Conservation (phyloP, 2,329 filamentous ascomycete genomes). For the Metarhizium rileyi region DNA sequence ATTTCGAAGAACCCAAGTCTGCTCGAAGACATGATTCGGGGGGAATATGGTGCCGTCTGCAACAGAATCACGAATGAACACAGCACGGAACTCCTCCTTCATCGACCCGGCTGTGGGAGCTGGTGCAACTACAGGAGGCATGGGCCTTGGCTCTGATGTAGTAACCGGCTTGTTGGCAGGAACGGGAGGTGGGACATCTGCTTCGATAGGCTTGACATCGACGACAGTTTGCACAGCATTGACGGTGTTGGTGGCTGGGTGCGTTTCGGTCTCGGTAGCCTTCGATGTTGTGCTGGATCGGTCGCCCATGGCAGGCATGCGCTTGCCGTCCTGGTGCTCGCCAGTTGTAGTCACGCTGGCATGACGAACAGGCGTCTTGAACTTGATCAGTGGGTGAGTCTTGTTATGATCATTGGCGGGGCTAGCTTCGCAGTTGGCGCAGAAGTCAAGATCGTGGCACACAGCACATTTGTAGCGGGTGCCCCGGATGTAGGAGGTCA, state of each 20-base stretch:
- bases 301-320: constrained; percentile 66
- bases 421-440: constrained; percentile 82
- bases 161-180: constrained; percentile 7
- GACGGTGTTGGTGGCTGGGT: constrained; percentile 37
- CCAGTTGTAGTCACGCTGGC: constrained; percentile 79
- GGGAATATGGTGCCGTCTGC: constrained; percentile 65
- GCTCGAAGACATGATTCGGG: constrained; percentile 67
- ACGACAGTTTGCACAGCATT: constrained; percentile 60
- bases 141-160: constrained; percentile 9
- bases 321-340: constrained; percentile 60
- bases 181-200: constrained; percentile 6
- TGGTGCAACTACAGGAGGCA: constrained; percentile 6
- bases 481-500: constrained; percentile 67
- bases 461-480: constrained; percentile 95
- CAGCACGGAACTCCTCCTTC: constrained; percentile 31
- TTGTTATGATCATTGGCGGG: constrained; percentile 81
- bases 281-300: constrained; percentile 31
- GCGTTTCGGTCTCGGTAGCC: constrained; percentile 33
- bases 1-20: constrained; percentile 88
- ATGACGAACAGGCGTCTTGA: constrained; percentile 84
- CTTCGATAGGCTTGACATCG: constrained; percentile 55
- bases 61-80: constrained; percentile 71
- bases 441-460: constrained; percentile 92
- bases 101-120: constrained; percentile 14
- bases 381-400: constrained; percentile 95